Evolutionary conservation across 2,329 filamentous ascomycete species (phyloP), one percentile per base, ranked within the genome.

Genomic region (Aspergillus neoniger): DNA sequence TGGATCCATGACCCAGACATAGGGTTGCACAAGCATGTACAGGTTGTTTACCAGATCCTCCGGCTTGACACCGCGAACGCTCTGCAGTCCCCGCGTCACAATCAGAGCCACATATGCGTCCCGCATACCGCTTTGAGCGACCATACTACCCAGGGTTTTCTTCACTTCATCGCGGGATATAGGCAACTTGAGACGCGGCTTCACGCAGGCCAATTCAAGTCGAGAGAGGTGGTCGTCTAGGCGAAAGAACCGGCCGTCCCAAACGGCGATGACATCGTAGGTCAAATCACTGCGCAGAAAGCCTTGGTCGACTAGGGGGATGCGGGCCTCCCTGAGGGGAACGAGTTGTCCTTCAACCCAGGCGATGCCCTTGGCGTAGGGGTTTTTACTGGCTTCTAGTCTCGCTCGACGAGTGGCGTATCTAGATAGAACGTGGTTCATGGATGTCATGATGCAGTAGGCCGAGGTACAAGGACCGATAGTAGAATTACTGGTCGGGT

Each of bases 81-180:
- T 73, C 14, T 69, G 74, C 0, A 83, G 58, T 0, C 82, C 82
- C 1, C 82, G 77, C 0, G 82, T 84, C 39, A 83, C 79, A 23
- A 84, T 83, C 0, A 83, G 53, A 62, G 83, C 78, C 30, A 83
- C 79, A 55, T 81, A 83, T 0, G 79, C 81, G 61, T 84, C 82
- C 0, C 72, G 68, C 30, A 84, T 82, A 0, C 76, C 81, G 41
- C 76, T 80, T 65, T 77, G 74, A 2, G 70, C 69, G 0, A 81
- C 72, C 82, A 83, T 83, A 0, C 79, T 75, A n/a, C 23, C 4
- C 15, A 55, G 52, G 3, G 28, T 21, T 6, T 43, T 1, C 2
- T 41, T 44, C 15, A 55, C 28, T 30, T 55, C 15, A 12, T 55
- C 52, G 14, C 38, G 52, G 6, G 38, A 23, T 15, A 55, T 5